Conservation (phyloP, 2,329 filamentous ascomycete genomes). For the Colletotrichum falcatum region DNA sequence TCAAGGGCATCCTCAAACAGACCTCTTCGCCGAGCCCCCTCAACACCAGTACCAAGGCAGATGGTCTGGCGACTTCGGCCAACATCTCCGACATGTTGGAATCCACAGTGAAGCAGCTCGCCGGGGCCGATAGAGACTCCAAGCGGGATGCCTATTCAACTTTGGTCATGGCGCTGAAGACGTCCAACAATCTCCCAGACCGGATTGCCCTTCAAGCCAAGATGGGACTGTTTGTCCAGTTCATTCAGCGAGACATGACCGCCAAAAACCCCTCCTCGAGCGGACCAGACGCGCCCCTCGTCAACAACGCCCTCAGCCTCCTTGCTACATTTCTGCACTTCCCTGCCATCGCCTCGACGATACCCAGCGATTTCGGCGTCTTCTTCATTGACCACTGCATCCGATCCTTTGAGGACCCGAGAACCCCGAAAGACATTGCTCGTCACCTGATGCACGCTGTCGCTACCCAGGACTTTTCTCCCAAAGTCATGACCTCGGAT, state of each 20-base stretch:
- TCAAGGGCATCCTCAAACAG: constrained; percentile 83
- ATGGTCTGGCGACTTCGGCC: constrained; percentile 55
- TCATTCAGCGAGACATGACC: constrained; percentile 84
- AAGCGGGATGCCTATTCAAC: constrained; percentile 89
- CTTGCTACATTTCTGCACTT: constrained; percentile 83
- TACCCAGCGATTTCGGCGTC: constrained; percentile 82
- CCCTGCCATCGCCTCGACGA: constrained; percentile 73
- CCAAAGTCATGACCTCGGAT: constrained; percentile 78
- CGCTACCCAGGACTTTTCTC: constrained; percentile 81
- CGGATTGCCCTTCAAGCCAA: constrained; percentile 78
- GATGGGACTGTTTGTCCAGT: constrained; percentile 81
- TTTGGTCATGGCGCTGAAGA: constrained; percentile 79
- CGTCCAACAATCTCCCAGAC: constrained; percentile 86
- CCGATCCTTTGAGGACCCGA: constrained; percentile 74
- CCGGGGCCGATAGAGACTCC: constrained; percentile 76
- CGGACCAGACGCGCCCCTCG: constrained; percentile 74
- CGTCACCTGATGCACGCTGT: constrained; percentile 85
- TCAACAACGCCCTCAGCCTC: constrained; percentile 82
- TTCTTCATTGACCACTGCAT: constrained; percentile 88
- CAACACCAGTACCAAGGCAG: constrained; percentile 52
- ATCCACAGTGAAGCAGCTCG: constrained; percentile 84
- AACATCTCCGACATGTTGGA: constrained; percentile 85
- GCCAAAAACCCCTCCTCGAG: constrained; percentile 66
- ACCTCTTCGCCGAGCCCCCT: constrained; percentile 62
- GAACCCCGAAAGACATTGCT: constrained; percentile 80